phyloP scores from a whole-genome alignment of 306 rosid genomes.

The Crataegus laevigata region DNA sequence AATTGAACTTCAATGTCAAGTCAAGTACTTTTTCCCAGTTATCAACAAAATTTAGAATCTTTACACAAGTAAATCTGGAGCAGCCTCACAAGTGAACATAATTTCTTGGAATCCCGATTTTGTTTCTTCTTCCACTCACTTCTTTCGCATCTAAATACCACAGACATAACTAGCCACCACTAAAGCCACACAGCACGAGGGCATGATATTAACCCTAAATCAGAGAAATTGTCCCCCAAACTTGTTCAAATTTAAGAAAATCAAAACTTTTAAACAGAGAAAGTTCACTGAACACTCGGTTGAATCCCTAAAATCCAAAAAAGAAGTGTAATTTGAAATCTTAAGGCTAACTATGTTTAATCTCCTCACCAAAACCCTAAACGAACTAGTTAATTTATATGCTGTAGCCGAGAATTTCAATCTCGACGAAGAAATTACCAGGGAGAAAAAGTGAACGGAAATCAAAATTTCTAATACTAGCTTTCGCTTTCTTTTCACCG shows the following conservation, averaged over 20 bases:
- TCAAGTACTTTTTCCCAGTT: background rate
- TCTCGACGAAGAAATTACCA: background rate
- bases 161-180: background rate
- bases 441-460: background rate
- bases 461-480: background rate
- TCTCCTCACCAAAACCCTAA: conserved; percentile 17
- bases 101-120: background rate
- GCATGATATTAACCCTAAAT: background rate
- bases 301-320: background rate
- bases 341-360: background rate
- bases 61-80: too few species aligned
- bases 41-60: background rate
- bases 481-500: background rate
- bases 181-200: background rate
- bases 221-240: background rate
- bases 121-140: background rate
- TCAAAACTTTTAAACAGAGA: background rate
- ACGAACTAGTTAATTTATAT: background rate
- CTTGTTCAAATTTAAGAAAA: background rate
- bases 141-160: background rate
- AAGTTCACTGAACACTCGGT: conserved; percentile 1
- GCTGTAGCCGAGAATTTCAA: background rate
- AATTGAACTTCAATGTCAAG: background rate
- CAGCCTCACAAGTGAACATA: too few species aligned
- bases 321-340: background rate